Base-by-base conservation (phyloP, 495 filamentous ascomycete species). In the Usnea hakonensis region DNA sequence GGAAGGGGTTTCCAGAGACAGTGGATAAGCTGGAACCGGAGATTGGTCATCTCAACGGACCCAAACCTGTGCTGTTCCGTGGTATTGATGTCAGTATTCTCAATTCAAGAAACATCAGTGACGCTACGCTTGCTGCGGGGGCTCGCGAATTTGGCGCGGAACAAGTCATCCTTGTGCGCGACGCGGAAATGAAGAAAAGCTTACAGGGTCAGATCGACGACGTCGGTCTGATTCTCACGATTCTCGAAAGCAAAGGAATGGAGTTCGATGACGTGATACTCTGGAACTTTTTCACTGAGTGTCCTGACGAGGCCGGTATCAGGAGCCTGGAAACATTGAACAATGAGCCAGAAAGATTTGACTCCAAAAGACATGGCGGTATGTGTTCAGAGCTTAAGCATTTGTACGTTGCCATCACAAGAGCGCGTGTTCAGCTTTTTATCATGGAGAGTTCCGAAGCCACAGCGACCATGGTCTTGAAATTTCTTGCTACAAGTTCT, bases 211-310 rank as follows among this genome's bases (percentile, higher is more conserved):
- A 70, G 28, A 64, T 79, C n/a, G 69, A 68, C 10, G 62, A 70
- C 19, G 62, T 67, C n/a, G 70, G 74, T 0, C 56, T 79, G 9
- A 67, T 78, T 26, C 65, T 77, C 0, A 79, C 77, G 8, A 73
- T 79, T 43, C 65, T 76, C 1, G 65, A 79, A 59, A 75, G 73
- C 37, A 79, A 79, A 46, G 77, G 77, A 10, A 79, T 79, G 77
- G 77, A 79, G 55, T 79, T 79, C 56, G 75, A 79, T 6, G 77
- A 76, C 55, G 74, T 76, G 0, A 57, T 76, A 16, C 26, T 76
- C 2, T 73, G 65, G 48, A 68, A 76, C 46, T 75, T 75, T 19
- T 75, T 76, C 41, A 40, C 43, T 19, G 43, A 40, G 11, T 67
- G 44, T 16, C 37, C 40, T 14, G 33, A 65, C 23, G 63, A 33